Percentiles rank a stretch among this genome's conserved stretches.
phyloP scores from a whole-genome alignment of 139 green algal genomes.

The Parachlorella kessleri region DNA sequence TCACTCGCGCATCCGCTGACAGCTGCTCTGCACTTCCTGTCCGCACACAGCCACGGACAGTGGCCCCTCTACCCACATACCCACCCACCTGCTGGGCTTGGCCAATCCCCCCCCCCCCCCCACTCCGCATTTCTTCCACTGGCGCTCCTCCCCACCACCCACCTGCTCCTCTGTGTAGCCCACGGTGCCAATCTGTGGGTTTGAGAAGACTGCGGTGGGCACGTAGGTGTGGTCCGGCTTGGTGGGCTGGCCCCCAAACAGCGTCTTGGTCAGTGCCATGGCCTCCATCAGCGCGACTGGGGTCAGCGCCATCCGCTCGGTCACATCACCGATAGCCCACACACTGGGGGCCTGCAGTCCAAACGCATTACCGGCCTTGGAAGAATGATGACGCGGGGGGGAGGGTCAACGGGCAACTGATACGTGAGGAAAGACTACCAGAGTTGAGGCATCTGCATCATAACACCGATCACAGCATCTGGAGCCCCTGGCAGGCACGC shows the following conservation, averaged over 20 bases:
- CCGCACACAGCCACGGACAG: too few relatives aligned
- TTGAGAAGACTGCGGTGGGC: slow-evolving; percentile 82
- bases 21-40: too few relatives aligned
- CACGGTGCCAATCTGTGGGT: slow-evolving; percentile 89
- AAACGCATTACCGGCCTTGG: neutral
- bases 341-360: slow-evolving; percentile 74
- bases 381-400: too few relatives aligned
- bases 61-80: too few relatives aligned
- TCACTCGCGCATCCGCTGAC: too few relatives aligned
- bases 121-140: neutral
- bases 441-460: neutral
- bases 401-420: too few relatives aligned
- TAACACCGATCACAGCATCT: neutral
- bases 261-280: slow-evolving; percentile 87
- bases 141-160: slow-evolving; percentile 39
- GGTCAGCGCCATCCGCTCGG: slow-evolving; percentile 80
- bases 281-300: slow-evolving; percentile 94
- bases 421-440: neutral
- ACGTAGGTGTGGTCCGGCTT: slow-evolving; percentile 83
- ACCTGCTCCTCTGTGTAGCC: slow-evolving; percentile 92
- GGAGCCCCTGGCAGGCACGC: too few relatives aligned
- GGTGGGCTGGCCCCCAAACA: slow-evolving; percentile 74
- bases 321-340: slow-evolving; percentile 96
- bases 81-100: too few relatives aligned
- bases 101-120: neutral